Evolutionary conservation across 1,139 yeast genomes (phyloP), one percentile per base, ranked within the genome.

Genomic region (Taiozyma sp.): DNA sequence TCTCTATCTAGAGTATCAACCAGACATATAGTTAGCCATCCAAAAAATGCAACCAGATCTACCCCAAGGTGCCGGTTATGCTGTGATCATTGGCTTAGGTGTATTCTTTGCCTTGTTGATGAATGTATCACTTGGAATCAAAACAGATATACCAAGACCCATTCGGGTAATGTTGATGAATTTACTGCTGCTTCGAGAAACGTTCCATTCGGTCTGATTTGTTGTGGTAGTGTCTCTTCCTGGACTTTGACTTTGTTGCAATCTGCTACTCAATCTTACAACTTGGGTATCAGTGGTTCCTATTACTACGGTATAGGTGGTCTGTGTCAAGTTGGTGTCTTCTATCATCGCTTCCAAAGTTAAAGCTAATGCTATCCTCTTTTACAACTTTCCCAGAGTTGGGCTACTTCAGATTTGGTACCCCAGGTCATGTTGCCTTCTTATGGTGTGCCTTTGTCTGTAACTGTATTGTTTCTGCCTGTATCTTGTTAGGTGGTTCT

Each of bases 301-400:
- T 69, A 63, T 47, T 65, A 66, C 61, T 71, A 71, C 53, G 73
- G 67, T 5, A 59, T 66, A 39, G 74, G 75, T 32, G 74, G 73
- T 29, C 37, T 51, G 13, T 50, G 51, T 14, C 76, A 73, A 53
- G 70, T 73, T 13, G 61, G 69, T 5, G 67, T 72, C n/a, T 72
- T 73, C 50, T 13, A 58, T 70, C 26, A 64, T 71, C 28, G 74
- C 75, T 4, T 62, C 71, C 24, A 69, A 70, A 50, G 68, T 71
- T 32, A 73, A 73, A 53, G 65, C 66, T 43, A 71, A 69, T 51
- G 74, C 75, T 2, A 70, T 71, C 47, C 54, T 68, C 46, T 71
- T 70, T 70, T 5, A 71, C 73, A 26, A 72, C 76, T 1, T 69
- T 70, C 56, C 72, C 72, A 2, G 76, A 73, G 50, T 68, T 71